Percentiles rank a stretch among this genome's conserved stretches.
phyloP scores from a whole-genome alignment of 2,329 filamentous ascomycete species.

The Xylariaceae sp. region DNA sequence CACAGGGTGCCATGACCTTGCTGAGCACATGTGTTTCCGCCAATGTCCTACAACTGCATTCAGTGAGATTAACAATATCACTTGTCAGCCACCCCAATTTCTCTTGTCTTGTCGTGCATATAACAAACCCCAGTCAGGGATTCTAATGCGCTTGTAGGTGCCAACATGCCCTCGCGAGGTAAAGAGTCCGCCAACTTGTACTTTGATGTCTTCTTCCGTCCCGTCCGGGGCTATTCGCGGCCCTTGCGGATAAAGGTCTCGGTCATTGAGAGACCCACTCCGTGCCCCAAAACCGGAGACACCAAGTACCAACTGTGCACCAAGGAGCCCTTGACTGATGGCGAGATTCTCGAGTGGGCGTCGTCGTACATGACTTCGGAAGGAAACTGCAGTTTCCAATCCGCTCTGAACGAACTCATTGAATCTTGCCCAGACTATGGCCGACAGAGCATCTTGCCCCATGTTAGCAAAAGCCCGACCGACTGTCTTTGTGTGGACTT shows the following conservation, averaged over 20 bases:
- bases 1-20: constrained; percentile 18
- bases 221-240: constrained; percentile 6
- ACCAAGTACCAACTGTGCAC: constrained; percentile 13
- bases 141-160: constrained; percentile 12
- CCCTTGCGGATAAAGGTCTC: constrained; percentile 15
- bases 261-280: constrained; percentile 14
- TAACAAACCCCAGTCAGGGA: not conserved
- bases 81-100: constrained; percentile 11
- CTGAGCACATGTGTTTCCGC: constrained; percentile 29
- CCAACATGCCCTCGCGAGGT: constrained; percentile 15
- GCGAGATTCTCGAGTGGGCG: constrained; percentile 23
- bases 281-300: constrained; percentile 2
- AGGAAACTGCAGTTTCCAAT: constrained; percentile 23
- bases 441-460: constrained; percentile 19
- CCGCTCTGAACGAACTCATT: constrained; percentile 26
- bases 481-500: constrained; percentile 13
- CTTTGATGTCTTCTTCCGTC: constrained; percentile 20
- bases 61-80: constrained; percentile 24
- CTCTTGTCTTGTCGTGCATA: not conserved
- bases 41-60: constrained; percentile 23
- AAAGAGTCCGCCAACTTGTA: constrained; percentile 5
- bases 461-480: constrained; percentile 22
- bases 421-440: constrained; percentile 19
- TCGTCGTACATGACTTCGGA: constrained; percentile 24
- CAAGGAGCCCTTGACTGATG: constrained; percentile 7